phyloP scores from a whole-genome alignment of 352 stramenopile genomes.

The Globisporangium paddicum region DNA sequence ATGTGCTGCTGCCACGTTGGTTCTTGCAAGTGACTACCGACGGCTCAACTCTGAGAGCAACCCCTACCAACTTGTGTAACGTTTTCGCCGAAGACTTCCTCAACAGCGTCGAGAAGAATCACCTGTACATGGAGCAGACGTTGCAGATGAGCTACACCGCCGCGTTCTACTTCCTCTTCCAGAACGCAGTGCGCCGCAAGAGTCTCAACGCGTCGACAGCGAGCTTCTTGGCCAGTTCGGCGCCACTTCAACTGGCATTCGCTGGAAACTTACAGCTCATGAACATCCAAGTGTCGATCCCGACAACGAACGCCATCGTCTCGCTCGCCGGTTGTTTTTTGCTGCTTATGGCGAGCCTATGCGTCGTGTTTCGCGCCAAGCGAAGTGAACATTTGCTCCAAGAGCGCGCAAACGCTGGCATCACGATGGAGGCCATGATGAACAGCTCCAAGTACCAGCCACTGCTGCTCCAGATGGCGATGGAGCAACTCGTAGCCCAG shows the following conservation, averaged over 20 bases:
- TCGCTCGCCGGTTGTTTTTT: constrained; percentile 4
- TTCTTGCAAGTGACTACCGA: not conserved
- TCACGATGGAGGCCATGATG: constrained; percentile 3
- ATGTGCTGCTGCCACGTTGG: not conserved
- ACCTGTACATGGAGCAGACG: constrained; percentile 34
- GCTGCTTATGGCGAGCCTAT: not conserved
- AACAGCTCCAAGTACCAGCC: constrained; percentile 10
- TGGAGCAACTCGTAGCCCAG: too few species aligned
- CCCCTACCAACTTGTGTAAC: not conserved
- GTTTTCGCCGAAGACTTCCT: constrained; percentile 7
- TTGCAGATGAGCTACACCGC: constrained; percentile 30
- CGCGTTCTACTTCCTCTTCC: constrained; percentile 30
- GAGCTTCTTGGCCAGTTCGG: too few species aligned
- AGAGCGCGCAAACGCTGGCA: not conserved
- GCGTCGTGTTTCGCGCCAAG: not conserved
- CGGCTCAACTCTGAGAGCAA: not conserved
- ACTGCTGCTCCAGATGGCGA: not conserved
- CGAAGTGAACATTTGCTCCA: not conserved
- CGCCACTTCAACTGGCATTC: too few species aligned
- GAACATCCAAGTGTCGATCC: constrained; percentile 9
- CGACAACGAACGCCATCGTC: constrained; percentile 1
- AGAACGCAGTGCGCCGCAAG: constrained; percentile 19
- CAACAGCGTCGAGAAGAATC: constrained; percentile 23
- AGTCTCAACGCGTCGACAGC: not conserved
- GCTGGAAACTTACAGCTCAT: constrained; percentile 3